Evolutionary conservation across 2,329 filamentous ascomycete species (phyloP).

Genomic region (Talaromyces albobiverticillius): DNA sequence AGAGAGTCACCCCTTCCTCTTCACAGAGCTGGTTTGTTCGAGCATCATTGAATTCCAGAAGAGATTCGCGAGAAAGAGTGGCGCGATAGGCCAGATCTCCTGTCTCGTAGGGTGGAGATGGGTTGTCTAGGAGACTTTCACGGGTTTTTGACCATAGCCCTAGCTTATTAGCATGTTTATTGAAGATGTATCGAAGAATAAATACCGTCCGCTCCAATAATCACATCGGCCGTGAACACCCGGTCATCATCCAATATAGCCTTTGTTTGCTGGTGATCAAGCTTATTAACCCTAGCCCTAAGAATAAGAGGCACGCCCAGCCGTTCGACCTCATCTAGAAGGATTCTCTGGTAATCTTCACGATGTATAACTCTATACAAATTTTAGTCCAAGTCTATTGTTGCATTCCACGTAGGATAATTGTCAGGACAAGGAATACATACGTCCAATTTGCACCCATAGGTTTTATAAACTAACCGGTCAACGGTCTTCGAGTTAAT

Average conservation of each 20-base stretch:
- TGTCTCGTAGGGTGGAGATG: slow-evolving; percentile 50
- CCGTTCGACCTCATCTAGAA: slow-evolving; percentile 2
- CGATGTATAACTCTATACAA: slow-evolving; percentile 33
- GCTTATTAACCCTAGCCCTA: neutral
- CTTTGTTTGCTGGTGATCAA: neutral
- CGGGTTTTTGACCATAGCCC: no score
- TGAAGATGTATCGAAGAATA: no score
- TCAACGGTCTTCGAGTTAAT: neutral
- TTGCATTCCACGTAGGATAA: neutral
- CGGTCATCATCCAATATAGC: no score
- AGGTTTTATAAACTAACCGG: neutral
- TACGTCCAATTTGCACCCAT: neutral
- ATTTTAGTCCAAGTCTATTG: neutral
- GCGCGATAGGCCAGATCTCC: slow-evolving; percentile 64
- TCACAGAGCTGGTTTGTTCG: no score
- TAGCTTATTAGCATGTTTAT: no score
- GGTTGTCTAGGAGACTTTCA: no score
- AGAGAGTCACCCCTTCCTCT: slow-evolving; percentile 31
- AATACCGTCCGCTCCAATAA: neutral
- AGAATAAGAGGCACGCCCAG: slow-evolving; percentile 9
- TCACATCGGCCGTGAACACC: neutral
- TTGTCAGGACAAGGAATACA: neutral
- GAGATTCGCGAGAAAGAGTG: slow-evolving; percentile 38
- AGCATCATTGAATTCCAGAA: slow-evolving; percentile 34
- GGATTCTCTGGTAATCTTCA: slow-evolving; percentile 43